phyloP scores from a whole-genome alignment of 75 land plant genomes.

The Picea glauca region DNA sequence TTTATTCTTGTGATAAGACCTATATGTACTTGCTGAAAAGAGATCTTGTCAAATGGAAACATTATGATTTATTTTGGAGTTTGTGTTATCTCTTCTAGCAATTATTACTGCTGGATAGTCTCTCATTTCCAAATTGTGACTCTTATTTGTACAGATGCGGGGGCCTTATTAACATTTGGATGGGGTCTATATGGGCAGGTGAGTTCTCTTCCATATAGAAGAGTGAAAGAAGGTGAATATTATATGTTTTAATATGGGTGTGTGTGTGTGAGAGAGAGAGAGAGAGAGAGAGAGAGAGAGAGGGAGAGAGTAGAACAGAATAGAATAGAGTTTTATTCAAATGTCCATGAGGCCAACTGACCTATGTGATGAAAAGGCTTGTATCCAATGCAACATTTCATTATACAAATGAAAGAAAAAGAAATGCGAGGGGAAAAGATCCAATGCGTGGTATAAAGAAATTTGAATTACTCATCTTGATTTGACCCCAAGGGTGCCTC shows the following conservation, averaged over 20 bases:
- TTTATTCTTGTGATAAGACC: too few species aligned
- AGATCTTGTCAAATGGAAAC: too few species aligned
- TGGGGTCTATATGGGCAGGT: slow-evolving; percentile 99
- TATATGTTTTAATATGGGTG: neutral
- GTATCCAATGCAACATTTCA: too few species aligned
- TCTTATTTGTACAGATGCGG: slow-evolving; percentile 62
- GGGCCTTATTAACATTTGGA: slow-evolving; percentile 91
- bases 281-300: neutral
- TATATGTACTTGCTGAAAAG: too few species aligned
- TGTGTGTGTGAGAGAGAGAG: neutral
- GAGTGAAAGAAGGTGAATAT: neutral
- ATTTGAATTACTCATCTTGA: too few species aligned
- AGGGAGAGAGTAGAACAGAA: neutral
- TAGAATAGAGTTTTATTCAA: neutral
- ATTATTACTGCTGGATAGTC: neutral
- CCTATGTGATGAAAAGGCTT: too few species aligned
- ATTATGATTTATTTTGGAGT: too few species aligned
- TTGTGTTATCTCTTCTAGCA: too few species aligned
- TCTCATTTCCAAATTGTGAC: neutral
- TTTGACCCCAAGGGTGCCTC: too few species aligned
- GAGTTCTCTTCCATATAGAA: slow-evolving; percentile 4
- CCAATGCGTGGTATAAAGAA: too few species aligned
- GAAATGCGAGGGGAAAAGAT: too few species aligned
- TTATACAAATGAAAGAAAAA: too few species aligned
- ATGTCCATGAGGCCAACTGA: neutral